These are phyloP conservation scores for Solanum hybrid DNA, from an alignment of 305 asterid genomes.

Conservation along the genomic window DNA sequence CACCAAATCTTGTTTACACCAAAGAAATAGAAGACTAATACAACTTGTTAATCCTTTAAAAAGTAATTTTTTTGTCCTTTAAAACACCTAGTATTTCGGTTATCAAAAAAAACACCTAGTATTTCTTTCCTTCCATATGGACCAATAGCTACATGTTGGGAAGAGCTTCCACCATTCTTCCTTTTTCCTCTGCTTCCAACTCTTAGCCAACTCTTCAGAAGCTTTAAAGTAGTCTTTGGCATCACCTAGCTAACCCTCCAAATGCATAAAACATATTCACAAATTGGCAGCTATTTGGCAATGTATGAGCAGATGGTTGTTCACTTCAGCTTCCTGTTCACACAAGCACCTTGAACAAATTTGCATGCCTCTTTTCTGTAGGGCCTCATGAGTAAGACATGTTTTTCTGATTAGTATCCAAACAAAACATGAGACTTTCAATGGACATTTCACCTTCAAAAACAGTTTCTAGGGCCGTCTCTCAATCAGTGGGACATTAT, in stretches of 20 bases:
- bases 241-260: not conserved
- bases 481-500: not conserved
- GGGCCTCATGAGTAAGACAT: not conserved
- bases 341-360: not conserved
- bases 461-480: not conserved
- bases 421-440: not conserved
- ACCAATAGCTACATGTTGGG: not conserved
- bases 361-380: not conserved
- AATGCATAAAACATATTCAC: not conserved
- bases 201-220: not conserved
- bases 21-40: not conserved
- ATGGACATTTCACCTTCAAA: not conserved
- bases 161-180: not conserved
- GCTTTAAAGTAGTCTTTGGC: not conserved
- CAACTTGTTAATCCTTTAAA: not conserved
- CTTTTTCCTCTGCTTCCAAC: not conserved
- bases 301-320: not conserved
- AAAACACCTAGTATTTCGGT: not conserved
- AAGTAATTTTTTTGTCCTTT: not conserved
- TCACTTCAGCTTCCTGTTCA: not conserved
- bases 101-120: not conserved
- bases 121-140: not conserved
- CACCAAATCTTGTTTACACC: not conserved
- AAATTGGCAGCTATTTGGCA: not conserved
- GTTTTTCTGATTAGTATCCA: not conserved